These are phyloP conservation scores for Clitoria ternatea DNA, from an alignment of 306 rosid genomes.

Conservation along the genomic window DNA sequence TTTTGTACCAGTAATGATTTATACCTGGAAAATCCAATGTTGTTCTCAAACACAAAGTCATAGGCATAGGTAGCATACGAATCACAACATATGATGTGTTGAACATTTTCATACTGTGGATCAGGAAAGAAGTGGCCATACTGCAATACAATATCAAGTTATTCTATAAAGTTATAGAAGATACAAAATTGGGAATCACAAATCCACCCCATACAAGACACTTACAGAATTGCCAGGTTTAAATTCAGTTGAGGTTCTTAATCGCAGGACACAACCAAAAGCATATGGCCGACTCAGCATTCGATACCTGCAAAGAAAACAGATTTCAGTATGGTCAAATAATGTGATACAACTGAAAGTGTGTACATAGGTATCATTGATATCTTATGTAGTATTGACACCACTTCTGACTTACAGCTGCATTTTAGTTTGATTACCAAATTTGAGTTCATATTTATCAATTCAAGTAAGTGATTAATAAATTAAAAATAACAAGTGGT, in stretches of 20 bases:
- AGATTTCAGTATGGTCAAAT: constrained; percentile 16
- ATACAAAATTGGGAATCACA: constrained; percentile 1
- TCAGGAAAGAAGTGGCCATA: constrained; percentile 99
- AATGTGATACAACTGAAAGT: background rate
- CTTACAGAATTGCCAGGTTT: constrained; percentile 88
- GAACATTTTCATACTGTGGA: constrained; percentile 97
- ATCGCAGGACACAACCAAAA: constrained; percentile 79
- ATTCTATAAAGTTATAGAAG: constrained; percentile 16
- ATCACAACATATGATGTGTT: constrained; percentile 94
- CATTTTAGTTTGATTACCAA: background rate
- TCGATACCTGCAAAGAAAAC: constrained; percentile 65
- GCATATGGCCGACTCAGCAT: constrained; percentile 97
- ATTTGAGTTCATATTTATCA: background rate
- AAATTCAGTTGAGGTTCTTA: constrained; percentile 91
- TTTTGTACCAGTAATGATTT: background rate
- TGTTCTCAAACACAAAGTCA: constrained; percentile 85
- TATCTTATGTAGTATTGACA: background rate
- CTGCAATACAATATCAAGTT: constrained; percentile 53
- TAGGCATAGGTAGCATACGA: constrained; percentile 95
- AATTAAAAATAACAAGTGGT: background rate
- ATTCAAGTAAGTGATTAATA: constrained; percentile 3
- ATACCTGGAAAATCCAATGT: constrained; percentile 88
- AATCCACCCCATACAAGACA: constrained; percentile 26
- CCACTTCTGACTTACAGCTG: constrained; percentile 15
- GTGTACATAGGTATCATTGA: background rate